Evolutionary conservation across 495 filamentous ascomycete species (phyloP).

Genomic region (Podospora conica): DNA sequence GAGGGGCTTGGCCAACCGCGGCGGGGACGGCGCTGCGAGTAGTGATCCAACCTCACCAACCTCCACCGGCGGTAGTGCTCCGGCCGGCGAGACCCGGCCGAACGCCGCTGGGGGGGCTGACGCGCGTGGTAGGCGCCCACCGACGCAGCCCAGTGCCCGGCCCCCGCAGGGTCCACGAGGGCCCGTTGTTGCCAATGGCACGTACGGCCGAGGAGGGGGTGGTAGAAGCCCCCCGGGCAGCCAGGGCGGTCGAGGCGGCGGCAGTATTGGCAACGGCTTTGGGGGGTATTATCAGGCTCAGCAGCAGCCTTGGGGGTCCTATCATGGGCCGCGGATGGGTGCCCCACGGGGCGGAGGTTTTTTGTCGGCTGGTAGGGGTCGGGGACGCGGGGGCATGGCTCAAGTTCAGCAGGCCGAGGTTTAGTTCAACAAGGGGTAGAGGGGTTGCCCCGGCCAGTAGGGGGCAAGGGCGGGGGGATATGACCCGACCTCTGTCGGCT

Average conservation of each 20-base stretch:
- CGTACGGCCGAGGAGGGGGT: neutral
- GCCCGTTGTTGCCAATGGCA: neutral
- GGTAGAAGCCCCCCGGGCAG: neutral
- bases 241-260: neutral
- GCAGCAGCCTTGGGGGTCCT: neutral
- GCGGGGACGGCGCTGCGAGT: neutral
- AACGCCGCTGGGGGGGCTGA: neutral
- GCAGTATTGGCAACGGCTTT: neutral
- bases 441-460: too few species aligned
- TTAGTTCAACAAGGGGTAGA: too few species aligned
- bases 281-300: neutral
- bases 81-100: neutral
- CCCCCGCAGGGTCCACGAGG: neutral
- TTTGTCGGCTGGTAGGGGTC: neutral
- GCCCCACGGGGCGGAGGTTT: neutral
- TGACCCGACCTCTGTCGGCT: too few species aligned
- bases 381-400: neutral
- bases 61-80: neutral
- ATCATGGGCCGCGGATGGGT: neutral
- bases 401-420: neutral
- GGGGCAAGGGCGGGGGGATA: too few species aligned
- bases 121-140: neutral
- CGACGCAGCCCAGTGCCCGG: neutral
- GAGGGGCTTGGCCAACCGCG: conserved; percentile 11
- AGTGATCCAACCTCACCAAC: neutral